These are phyloP conservation scores for Capsella rubella DNA, from an alignment of 441 rosid species.

Conservation along the genomic window DNA sequence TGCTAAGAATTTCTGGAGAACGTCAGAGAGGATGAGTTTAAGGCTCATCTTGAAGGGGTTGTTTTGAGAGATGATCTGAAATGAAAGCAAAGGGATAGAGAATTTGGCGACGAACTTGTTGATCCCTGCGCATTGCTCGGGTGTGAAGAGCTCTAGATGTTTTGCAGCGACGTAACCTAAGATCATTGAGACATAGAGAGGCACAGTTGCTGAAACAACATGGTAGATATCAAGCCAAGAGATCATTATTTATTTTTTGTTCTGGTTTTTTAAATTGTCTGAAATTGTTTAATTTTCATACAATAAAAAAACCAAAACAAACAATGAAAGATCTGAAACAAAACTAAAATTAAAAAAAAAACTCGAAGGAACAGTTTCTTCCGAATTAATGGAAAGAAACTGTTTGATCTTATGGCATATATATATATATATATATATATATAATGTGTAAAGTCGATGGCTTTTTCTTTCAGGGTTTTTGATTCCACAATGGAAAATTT, in stretches of 20 bases:
- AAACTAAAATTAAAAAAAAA: background rate
- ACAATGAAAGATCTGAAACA: constrained; percentile 16
- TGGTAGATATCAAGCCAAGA: constrained; percentile 69
- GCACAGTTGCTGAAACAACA: constrained; percentile 85
- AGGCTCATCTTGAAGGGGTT: constrained; percentile 83
- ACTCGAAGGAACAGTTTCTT: constrained; percentile 25
- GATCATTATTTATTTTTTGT: constrained; percentile 54
- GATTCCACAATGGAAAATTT: constrained; percentile 28
- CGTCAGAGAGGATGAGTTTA: constrained; percentile 69
- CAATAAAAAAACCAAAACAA: constrained; percentile 12
- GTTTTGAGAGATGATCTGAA: constrained; percentile 73
- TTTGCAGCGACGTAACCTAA: constrained; percentile 76
- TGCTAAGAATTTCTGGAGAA: constrained; percentile 73
- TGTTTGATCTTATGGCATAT: constrained; percentile 32
- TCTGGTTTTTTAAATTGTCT: background rate
- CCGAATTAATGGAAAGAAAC: constrained; percentile 9
- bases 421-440: constrained; percentile 35
- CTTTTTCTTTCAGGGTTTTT: constrained; percentile 39
- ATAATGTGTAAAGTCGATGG: constrained; percentile 33
- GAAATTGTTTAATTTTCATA: constrained; percentile 26
- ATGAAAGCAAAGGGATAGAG: constrained; percentile 86
- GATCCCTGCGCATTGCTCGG: constrained; percentile 90
- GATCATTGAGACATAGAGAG: constrained; percentile 78
- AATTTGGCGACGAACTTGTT: constrained; percentile 92
- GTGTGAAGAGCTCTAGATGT: constrained; percentile 75